Evolutionary conservation across 1,139 yeast species (phyloP), one percentile per base, ranked within the genome.

Genomic region (Kluyveromyces sp.): DNA sequence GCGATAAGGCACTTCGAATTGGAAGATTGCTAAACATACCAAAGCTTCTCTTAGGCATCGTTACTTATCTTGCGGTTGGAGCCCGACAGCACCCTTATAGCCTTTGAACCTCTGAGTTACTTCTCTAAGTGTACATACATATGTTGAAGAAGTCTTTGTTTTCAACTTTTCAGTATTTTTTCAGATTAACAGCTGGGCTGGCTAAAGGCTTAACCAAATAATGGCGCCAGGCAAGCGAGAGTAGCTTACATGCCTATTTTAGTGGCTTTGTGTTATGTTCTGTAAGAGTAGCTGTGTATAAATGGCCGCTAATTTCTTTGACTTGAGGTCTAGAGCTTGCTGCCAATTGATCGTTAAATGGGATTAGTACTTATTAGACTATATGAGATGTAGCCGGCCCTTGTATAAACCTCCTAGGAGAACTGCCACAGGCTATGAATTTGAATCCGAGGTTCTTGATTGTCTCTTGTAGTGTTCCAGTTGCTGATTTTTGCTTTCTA

Each of bases 401-500:
- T n/a, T n/a, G n/a, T n/a, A n/a, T n/a, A n/a, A n/a, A n/a, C n/a
- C n/a, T n/a, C n/a, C n/a, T n/a, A n/a, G n/a, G n/a, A n/a, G n/a
- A n/a, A n/a, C n/a, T n/a, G n/a, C n/a, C n/a, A n/a, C n/a, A n/a
- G n/a, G n/a, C n/a, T n/a, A n/a, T n/a, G n/a, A 16, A 6, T n/a
- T 13, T 32, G 35, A 7, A 4, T 16, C 12, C 7, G 17, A 12
- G 7, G 11, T 32, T n/a, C n/a, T n/a, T 33, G 15, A 9, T 31
- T 38, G 36, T 12, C 13, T 38, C 19, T 28, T 15, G 16, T 30
- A 38, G 7, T 31, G 36, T n/a, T 38, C 20, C 13, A 38, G 19
- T 3, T 13, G 35, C 17, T n/a, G 28, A 22, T 38, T 28, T 22
- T 38, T 38, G 18, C 29, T 12, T n/a, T 15, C 29, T 42, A 77